Percentiles rank a stretch among this genome's conserved stretches.
These are phyloP conservation scores for Corymbia calophylla DNA, from an alignment of 441 rosid species.

Conservation along the genomic window DNA sequence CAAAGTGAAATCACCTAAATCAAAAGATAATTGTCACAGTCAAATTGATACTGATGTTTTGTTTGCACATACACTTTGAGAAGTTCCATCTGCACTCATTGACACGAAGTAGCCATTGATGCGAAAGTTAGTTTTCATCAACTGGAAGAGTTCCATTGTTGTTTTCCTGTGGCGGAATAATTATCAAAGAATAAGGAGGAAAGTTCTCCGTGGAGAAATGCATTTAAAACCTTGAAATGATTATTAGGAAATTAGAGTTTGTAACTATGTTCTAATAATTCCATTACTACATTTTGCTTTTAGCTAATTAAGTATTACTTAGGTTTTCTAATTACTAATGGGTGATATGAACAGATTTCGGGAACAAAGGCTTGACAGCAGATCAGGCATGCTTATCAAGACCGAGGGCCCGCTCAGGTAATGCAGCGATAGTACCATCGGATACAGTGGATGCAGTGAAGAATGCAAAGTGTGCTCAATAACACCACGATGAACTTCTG, in stretches of 20 bases:
- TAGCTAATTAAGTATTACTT: background rate
- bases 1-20: background rate
- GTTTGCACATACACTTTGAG: background rate
- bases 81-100: background rate
- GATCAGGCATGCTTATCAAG: background rate
- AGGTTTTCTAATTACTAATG: background rate
- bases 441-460: background rate
- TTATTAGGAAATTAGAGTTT: too few species aligned
- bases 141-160: background rate
- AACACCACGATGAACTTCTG: background rate
- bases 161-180: background rate
- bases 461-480: background rate
- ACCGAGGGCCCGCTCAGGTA: background rate
- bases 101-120: background rate
- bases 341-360: background rate
- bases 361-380: background rate
- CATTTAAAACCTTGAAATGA: background rate
- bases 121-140: background rate
- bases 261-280: too few species aligned
- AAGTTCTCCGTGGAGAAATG: background rate
- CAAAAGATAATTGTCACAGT: background rate
- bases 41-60: background rate
- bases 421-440: background rate
- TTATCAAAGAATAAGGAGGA: background rate
- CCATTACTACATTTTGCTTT: background rate